phyloP scores from a whole-genome alignment of 1,284 basidiomycete genomes.

The Athelia psychrophila region DNA sequence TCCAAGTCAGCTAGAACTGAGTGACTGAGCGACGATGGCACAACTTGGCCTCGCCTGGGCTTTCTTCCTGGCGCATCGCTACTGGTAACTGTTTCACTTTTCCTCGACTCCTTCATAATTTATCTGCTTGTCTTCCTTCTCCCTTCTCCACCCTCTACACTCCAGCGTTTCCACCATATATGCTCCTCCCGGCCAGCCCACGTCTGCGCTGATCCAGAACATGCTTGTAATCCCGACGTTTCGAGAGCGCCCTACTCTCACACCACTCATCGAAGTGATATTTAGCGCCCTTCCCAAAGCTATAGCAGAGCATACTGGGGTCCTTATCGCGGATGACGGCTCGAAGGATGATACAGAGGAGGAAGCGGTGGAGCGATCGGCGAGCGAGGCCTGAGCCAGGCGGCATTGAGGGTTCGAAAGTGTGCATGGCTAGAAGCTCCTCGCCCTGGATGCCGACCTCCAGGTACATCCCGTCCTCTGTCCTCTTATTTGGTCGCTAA shows the following conservation, averaged over 20 bases:
- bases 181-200: no score
- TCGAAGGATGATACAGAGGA: constrained; percentile 42
- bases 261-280: constrained; percentile 36
- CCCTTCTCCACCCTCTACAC: no score
- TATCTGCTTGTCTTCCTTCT: no score
- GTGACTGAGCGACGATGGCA: no score
- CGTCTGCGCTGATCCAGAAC: constrained; percentile 20
- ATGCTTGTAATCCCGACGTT: constrained; percentile 46
- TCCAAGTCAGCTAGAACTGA: no score
- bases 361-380: constrained; percentile 34
- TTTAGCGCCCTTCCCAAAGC: constrained; percentile 27
- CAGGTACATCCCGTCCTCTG: constrained; percentile 21
- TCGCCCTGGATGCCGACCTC: constrained; percentile 45
- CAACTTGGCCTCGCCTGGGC: no score
- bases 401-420: constrained; percentile 43
- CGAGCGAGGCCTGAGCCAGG: constrained; percentile 35
- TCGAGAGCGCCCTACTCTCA: constrained; percentile 41
- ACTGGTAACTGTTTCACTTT: no score
- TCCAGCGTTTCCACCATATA: no score
- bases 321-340: constrained; percentile 47
- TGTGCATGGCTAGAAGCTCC: constrained; percentile 35
- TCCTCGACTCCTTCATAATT: no score
- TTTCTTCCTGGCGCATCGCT: no score
- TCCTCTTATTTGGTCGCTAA: neutral
- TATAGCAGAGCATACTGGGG: constrained; percentile 26